These are phyloP conservation scores for Maudiozyma barnettii DNA, from an alignment of 805 yeast species.

Conservation along the genomic window DNA sequence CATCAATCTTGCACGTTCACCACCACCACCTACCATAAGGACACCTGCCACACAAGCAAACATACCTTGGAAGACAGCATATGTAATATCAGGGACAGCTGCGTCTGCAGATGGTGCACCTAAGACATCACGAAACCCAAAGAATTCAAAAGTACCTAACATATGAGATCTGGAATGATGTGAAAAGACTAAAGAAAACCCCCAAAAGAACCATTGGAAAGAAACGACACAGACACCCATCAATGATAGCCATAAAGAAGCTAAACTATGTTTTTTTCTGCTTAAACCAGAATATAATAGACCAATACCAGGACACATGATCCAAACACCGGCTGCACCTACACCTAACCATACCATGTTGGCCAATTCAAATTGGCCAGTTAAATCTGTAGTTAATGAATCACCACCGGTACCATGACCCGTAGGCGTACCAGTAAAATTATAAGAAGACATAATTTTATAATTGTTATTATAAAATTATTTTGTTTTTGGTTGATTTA, in stretches of 20 bases:
- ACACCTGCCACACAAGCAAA: slow-evolving; percentile 90
- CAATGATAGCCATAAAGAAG: slow-evolving; percentile 87
- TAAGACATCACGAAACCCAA: slow-evolving; percentile 69
- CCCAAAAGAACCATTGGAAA: slow-evolving; percentile 99
- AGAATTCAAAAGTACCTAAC: slow-evolving; percentile 73
- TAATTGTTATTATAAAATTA: not conserved
- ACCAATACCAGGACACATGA: slow-evolving; percentile 96
- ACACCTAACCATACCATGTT: slow-evolving; percentile 82
- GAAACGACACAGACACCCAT: slow-evolving; percentile 76
- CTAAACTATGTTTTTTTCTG: slow-evolving; percentile 91
- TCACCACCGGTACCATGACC: slow-evolving; percentile 73
- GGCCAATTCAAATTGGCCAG: slow-evolving; percentile 57
- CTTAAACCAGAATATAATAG: slow-evolving; percentile 86
- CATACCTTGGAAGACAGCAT: slow-evolving; percentile 91
- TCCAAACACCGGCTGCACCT: slow-evolving; percentile 77
- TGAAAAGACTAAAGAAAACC: slow-evolving; percentile 81
- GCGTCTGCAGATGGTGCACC: slow-evolving; percentile 68
- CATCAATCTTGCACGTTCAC: slow-evolving; percentile 91
- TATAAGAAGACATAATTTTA: slow-evolving; percentile 23
- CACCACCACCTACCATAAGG: slow-evolving; percentile 94
- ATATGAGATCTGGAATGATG: slow-evolving; percentile 55
- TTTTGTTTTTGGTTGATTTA: not conserved
- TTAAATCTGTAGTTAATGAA: slow-evolving; percentile 62
- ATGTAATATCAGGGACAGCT: slow-evolving; percentile 79
- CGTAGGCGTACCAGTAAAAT: slow-evolving; percentile 37